These are phyloP conservation scores for Bruguiera sexangula DNA, from an alignment of 345 rosid species.

Conservation along the genomic window DNA sequence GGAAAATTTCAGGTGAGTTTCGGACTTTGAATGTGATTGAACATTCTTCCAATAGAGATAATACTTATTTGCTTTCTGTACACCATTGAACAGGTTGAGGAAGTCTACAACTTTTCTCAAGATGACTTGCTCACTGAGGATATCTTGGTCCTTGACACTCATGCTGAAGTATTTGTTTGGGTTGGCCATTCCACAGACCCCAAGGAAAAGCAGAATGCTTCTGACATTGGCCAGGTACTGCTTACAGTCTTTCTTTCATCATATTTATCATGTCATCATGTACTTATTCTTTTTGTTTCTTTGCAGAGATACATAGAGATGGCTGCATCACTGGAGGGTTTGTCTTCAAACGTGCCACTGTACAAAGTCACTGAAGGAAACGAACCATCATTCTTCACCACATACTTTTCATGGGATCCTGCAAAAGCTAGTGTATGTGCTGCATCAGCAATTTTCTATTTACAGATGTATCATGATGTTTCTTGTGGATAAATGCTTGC, in stretches of 20 bases:
- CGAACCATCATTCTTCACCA: slow-evolving; percentile 91
- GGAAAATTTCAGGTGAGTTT: slow-evolving; percentile 93
- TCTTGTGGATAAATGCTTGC: neutral
- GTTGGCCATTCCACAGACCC: slow-evolving; percentile 83
- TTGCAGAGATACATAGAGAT: slow-evolving; percentile 74
- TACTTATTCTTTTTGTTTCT: slow-evolving; percentile 20
- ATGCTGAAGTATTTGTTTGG: slow-evolving; percentile 97
- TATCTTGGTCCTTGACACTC: slow-evolving; percentile 82
- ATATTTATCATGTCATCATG: neutral
- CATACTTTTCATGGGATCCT: slow-evolving; percentile 86
- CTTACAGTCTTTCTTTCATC: slow-evolving; percentile 11
- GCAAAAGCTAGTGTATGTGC: slow-evolving; percentile 70
- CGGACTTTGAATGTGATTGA: slow-evolving; percentile 20
- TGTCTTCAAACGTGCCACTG: slow-evolving; percentile 76
- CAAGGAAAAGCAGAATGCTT: slow-evolving; percentile 83
- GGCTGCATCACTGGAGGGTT: slow-evolving; percentile 80
- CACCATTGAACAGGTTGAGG: slow-evolving; percentile 67
- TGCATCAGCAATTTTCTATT: neutral
- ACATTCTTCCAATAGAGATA: slow-evolving; percentile 12
- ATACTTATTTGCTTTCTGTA: slow-evolving; percentile 16
- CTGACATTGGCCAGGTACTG: slow-evolving; percentile 84
- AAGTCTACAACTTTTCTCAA: slow-evolving; percentile 85
- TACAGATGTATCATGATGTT: neutral
- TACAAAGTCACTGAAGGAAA: slow-evolving; percentile 94
- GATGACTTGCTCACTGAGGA: slow-evolving; percentile 97